Conservation (phyloP, 164 flowering plant genomes). For the Vitis rotundifolia region DNA sequence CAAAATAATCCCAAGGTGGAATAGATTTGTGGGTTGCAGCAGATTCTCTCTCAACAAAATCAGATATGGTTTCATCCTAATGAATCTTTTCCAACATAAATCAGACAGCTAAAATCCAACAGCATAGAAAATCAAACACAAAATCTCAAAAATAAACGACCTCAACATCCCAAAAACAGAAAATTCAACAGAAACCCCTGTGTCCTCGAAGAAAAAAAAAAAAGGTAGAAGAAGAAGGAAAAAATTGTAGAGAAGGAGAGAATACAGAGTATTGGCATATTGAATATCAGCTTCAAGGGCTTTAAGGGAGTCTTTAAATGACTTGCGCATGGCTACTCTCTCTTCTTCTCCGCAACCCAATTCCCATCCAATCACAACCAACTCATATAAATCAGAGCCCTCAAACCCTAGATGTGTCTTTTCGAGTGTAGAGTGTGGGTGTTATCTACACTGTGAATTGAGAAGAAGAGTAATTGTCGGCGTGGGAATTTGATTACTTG, state of each 20-base stretch:
- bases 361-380: slow-evolving; percentile 17
- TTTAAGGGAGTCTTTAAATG: slow-evolving; percentile 69
- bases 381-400: neutral
- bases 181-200: neutral
- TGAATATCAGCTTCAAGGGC: slow-evolving; percentile 81
- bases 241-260: neutral
- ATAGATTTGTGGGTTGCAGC: too few relatives aligned
- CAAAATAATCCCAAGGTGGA: too few relatives aligned
- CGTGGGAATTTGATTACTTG: too few relatives aligned
- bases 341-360: neutral
- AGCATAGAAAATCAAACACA: neutral
- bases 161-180: neutral
- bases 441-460: too few relatives aligned
- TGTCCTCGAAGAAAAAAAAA: neutral
- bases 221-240: neutral
- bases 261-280: slow-evolving; percentile 71
- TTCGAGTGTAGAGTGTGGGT: too few relatives aligned
- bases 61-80: too few relatives aligned
- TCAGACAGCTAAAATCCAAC: neutral
- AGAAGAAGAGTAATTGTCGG: too few relatives aligned
- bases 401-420: neutral
- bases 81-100: too few relatives aligned
- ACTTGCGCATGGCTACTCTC: slow-evolving; percentile 43
- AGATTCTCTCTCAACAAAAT: too few relatives aligned
- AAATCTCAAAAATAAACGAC: too few relatives aligned